A percentile compares a stretch with the other conserved stretches of the same genome.
Conservation (phyloP, 495 filamentous ascomycete genomes). For the Podospora pseudoanserina region DNA sequence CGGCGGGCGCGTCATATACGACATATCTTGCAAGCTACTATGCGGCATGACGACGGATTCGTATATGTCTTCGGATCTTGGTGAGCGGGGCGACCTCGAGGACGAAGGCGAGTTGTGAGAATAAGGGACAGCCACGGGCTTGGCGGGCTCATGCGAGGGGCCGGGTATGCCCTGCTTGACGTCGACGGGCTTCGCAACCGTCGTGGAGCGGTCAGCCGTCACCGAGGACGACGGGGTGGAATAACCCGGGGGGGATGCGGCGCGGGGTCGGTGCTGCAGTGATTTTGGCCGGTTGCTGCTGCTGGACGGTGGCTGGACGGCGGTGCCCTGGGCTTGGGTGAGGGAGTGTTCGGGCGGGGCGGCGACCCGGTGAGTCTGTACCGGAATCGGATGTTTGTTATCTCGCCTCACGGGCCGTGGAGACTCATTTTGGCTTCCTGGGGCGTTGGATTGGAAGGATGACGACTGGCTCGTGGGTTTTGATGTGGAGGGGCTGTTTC, state of each 20-base stretch:
- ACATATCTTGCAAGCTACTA: conserved; percentile 52
- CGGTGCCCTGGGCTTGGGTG: conserved; percentile 50
- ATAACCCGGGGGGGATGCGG: conserved; percentile 32
- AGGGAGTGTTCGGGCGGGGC: conserved; percentile 53
- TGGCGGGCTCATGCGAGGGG: conserved; percentile 30
- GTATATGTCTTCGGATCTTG: conserved; percentile 36
- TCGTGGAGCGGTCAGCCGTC: conserved; percentile 29
- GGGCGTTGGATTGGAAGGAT: conserved; percentile 21
- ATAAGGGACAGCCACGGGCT: conserved; percentile 52
- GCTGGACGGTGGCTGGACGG: conserved; percentile 36
- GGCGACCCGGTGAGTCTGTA: conserved; percentile 40
- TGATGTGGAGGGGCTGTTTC: conserved; percentile 37
- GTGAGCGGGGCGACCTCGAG: conserved; percentile 33
- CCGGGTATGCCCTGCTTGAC: conserved; percentile 24
- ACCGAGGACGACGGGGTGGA: conserved; percentile 35
- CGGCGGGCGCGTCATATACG: conserved; percentile 69
- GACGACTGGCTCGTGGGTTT: conserved; percentile 25
- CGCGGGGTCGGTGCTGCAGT: conserved; percentile 34
- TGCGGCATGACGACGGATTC: conserved; percentile 35
- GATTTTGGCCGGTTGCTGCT: conserved; percentile 37
- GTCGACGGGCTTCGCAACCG: conserved; percentile 36
- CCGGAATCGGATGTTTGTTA: conserved; percentile 30
- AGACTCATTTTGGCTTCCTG: conserved; percentile 23
- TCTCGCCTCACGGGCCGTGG: conserved; percentile 31
- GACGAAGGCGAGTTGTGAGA: conserved; percentile 33